Evolutionary conservation across 495 filamentous ascomycete species (phyloP).

Genomic region (Antarctomyces pellizariae): DNA sequence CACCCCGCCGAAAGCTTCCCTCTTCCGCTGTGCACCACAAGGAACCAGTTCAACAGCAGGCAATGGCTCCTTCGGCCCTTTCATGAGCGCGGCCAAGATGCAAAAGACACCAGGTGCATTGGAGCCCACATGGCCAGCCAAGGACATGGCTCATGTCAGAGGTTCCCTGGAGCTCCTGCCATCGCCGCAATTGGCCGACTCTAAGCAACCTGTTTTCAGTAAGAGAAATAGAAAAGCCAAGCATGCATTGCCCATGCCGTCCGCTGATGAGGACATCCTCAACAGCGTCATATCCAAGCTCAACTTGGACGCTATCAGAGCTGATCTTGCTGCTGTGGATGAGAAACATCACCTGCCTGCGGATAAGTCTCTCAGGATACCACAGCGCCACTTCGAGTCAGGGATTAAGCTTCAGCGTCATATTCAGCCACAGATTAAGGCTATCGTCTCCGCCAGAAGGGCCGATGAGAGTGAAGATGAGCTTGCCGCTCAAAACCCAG

Average conservation of each 20-base stretch:
- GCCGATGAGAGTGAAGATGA: constrained; percentile 9
- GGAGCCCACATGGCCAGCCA: constrained; percentile 47
- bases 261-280: constrained; percentile 21
- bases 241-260: constrained; percentile 19
- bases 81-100: constrained; percentile 14
- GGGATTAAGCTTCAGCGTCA: constrained; percentile 21
- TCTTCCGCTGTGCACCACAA: too few species aligned
- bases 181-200: constrained; percentile 1
- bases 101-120: constrained; percentile 34
- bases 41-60: too few species aligned
- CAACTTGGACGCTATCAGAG: constrained; percentile 10
- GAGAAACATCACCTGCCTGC: constrained; percentile 17
- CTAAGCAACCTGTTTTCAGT: neutral
- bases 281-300: constrained; percentile 13
- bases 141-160: constrained; percentile 35
- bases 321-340: constrained; percentile 13
- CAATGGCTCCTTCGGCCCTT: too few species aligned
- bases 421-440: too few species aligned
- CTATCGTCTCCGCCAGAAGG: too few species aligned
- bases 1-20: too few species aligned
- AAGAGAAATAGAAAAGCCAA: constrained; percentile 24
- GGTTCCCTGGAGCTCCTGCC: constrained; percentile 7
- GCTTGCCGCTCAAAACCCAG: constrained; percentile 2
- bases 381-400: constrained; percentile 23
- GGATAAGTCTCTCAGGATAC: constrained; percentile 21